These are phyloP conservation scores for Trichoderma gamsii DNA, from an alignment of 495 filamentous ascomycete genomes.

Conservation along the genomic window DNA sequence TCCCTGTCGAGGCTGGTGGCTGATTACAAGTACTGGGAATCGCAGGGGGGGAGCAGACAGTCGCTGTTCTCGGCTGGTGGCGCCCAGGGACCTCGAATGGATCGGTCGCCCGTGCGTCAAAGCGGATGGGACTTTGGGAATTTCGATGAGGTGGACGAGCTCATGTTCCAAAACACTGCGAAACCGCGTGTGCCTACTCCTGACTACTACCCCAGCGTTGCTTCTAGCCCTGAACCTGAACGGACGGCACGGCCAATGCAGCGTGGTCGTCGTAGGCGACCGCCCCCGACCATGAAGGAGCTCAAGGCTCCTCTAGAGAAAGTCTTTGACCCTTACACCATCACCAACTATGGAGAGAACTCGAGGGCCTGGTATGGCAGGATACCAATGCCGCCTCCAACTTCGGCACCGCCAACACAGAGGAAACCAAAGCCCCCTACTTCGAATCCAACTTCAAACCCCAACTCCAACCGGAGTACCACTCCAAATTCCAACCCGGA, in stretches of 20 bases:
- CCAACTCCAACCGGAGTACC: no score
- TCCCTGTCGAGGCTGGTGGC: slow-evolving; percentile 69
- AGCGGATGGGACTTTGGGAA: slow-evolving; percentile 93
- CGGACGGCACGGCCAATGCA: slow-evolving; percentile 30
- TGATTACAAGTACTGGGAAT: slow-evolving; percentile 81
- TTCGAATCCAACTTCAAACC: no score
- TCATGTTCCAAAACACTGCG: slow-evolving; percentile 40
- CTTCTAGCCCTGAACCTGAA: slow-evolving; percentile 34
- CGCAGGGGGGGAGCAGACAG: slow-evolving; percentile 69
- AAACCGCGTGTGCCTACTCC: slow-evolving; percentile 40
- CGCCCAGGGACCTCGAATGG: slow-evolving; percentile 52
- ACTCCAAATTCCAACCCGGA: background rate
- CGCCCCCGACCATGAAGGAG: slow-evolving; percentile 45
- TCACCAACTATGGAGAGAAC: slow-evolving; percentile 51
- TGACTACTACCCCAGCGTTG: slow-evolving; percentile 45
- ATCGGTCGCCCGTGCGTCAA: slow-evolving; percentile 36
- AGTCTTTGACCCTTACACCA: slow-evolving; percentile 52
- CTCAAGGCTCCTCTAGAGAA: slow-evolving; percentile 48
- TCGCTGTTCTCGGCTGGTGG: slow-evolving; percentile 77
- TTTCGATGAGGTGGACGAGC: slow-evolving; percentile 72
- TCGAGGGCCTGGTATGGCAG: slow-evolving; percentile 45
- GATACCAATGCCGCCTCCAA: slow-evolving; percentile 26
- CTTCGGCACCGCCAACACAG: slow-evolving; percentile 50
- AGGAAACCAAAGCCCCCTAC: slow-evolving; percentile 35
- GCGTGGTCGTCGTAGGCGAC: slow-evolving; percentile 42